Conservation (phyloP, 129 eudicot genomes). For the Ambrosia trifida region DNA sequence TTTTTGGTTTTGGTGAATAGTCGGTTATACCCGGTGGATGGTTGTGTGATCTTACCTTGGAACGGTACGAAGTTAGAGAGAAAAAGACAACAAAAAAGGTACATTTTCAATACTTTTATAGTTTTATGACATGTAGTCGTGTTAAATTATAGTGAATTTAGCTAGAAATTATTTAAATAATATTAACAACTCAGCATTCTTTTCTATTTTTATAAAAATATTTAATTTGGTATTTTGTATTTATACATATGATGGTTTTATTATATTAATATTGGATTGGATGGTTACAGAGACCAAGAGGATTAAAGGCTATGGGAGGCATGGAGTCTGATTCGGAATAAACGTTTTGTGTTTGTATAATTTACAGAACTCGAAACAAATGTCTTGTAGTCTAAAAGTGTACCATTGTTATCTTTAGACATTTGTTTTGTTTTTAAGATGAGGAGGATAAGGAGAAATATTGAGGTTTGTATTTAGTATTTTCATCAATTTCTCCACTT, state of each 20-base stretch:
- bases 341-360: constrained; percentile 3
- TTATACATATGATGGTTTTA: neutral
- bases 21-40: constrained; percentile 84
- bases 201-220: neutral
- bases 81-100: constrained; percentile 89
- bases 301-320: constrained; percentile 84
- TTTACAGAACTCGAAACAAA: neutral
- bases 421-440: constrained; percentile 35
- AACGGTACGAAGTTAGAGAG: constrained; percentile 88
- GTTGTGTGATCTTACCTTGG: constrained; percentile 80
- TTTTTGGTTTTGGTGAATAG: constrained; percentile 31
- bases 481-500: neutral
- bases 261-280: neutral
- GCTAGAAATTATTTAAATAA: neutral
- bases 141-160: neutral
- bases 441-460: constrained; percentile 4
- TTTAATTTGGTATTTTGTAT: neutral
- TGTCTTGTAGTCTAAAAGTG: neutral
- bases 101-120: constrained; percentile 4
- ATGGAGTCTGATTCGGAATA: constrained; percentile 81
- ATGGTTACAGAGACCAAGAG: constrained; percentile 68
- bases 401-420: neutral
- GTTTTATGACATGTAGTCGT: neutral
- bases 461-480: constrained; percentile 6
- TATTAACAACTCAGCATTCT: neutral